A percentile compares a stretch with the other conserved stretches of the same genome.
These are phyloP conservation scores for Rubus parviflorus DNA, from an alignment of 306 rosid species.

Conservation along the genomic window DNA sequence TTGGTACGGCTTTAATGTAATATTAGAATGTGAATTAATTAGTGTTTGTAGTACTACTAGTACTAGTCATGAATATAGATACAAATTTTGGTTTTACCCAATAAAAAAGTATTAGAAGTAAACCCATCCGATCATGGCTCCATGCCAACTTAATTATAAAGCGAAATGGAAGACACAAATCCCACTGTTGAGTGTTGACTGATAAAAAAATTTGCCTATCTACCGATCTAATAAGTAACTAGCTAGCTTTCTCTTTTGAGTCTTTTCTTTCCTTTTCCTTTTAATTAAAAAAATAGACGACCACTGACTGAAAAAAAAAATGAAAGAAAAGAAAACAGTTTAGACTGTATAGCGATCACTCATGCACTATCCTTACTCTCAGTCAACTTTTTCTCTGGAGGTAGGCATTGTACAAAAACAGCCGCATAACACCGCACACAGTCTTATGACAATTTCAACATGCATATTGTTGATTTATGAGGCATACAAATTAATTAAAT, in stretches of 20 bases:
- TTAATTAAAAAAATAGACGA: too few relatives aligned
- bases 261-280: constrained; percentile 3
- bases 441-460: neutral
- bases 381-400: constrained; percentile 3
- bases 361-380: neutral
- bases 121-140: neutral
- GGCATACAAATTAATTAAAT: too few relatives aligned
- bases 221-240: too few relatives aligned
- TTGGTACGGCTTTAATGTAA: neutral
- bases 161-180: constrained; percentile 10
- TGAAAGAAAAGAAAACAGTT: constrained; percentile 1
- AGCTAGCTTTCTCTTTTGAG: too few relatives aligned
- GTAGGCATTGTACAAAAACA: constrained; percentile 8
- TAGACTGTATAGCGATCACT: constrained; percentile 11
- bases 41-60: neutral
- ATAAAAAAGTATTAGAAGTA: neutral
- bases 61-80: neutral
- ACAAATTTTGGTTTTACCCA: neutral
- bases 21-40: neutral
- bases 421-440: constrained; percentile 17
- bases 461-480: too few relatives aligned
- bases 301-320: neutral
- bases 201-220: neutral
- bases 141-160: neutral
- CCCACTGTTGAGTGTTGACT: constrained; percentile 6